Percentiles rank a stretch among this genome's conserved stretches.
Evolutionary conservation across 768 basidiomycete genomes (phyloP).

Genomic region (Russula sp.): DNA sequence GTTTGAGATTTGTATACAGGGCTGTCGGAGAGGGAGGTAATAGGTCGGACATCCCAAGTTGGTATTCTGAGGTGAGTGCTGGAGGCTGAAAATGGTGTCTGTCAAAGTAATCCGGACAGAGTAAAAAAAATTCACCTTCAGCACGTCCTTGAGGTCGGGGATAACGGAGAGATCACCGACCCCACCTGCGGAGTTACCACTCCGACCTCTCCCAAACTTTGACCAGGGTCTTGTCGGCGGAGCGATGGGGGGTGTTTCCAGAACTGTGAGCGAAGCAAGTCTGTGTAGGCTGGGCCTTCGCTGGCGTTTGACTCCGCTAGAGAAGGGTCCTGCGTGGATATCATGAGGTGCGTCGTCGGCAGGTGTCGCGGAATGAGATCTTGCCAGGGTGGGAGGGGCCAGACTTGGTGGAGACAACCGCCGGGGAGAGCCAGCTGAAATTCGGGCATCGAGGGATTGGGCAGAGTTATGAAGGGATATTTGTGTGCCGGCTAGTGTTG

Average conservation of each 20-base stretch:
- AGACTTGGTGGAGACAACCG: slow-evolving; percentile 34
- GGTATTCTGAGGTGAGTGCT: slow-evolving; percentile 64
- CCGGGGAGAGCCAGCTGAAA: slow-evolving; percentile 32
- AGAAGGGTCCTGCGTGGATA: slow-evolving; percentile 9
- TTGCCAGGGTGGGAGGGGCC: slow-evolving; percentile 36
- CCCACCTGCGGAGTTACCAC: slow-evolving; percentile 47
- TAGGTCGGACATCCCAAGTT: slow-evolving; percentile 63
- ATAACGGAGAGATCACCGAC: slow-evolving; percentile 42
- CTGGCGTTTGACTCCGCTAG: slow-evolving; percentile 23
- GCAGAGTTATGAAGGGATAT: slow-evolving; percentile 46
- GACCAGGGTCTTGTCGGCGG: slow-evolving; percentile 49
- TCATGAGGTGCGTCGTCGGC: slow-evolving; percentile 27
- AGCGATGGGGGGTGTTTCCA: slow-evolving; percentile 44
- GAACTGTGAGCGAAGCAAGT: slow-evolving; percentile 54
- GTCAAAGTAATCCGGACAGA: slow-evolving; percentile 3
- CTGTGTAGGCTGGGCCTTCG: slow-evolving; percentile 45
- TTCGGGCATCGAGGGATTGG: slow-evolving; percentile 50
- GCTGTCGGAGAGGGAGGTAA: slow-evolving; percentile 70
- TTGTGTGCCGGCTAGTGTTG: slow-evolving; percentile 14
- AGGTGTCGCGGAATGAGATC: slow-evolving; percentile 39
- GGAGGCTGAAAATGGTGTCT: slow-evolving; percentile 48
- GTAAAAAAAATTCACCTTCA: slow-evolving; percentile 50
- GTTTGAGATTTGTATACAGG: slow-evolving; percentile 39
- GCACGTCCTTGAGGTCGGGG: slow-evolving; percentile 67
- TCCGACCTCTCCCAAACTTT: slow-evolving; percentile 44